phyloP scores from a whole-genome alignment of 805 yeast genomes.

The Hemisphaericaspora nanyangensis region DNA sequence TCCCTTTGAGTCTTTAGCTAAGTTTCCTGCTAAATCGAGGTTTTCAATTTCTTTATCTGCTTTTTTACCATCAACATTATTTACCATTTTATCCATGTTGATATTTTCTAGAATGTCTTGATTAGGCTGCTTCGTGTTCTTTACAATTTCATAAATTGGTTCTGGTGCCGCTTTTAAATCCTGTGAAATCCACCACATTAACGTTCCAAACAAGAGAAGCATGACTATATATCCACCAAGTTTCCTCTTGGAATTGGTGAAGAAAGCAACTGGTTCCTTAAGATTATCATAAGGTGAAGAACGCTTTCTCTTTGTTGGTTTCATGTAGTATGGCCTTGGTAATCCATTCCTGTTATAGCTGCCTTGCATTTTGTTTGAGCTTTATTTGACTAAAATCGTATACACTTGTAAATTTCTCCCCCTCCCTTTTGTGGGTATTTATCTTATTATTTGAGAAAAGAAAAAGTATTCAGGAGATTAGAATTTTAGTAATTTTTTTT shows the following conservation, averaged over 20 bases:
- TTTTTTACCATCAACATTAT: constrained; percentile 23
- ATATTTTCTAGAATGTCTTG: constrained; percentile 5
- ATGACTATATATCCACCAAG: constrained; percentile 34
- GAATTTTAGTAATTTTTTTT: no score
- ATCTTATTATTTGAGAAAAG: no score
- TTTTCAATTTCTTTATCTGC: constrained; percentile 33
- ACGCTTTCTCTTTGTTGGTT: constrained; percentile 31
- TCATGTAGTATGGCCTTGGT: constrained; percentile 46
- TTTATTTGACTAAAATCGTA: background rate
- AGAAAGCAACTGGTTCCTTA: constrained; percentile 25
- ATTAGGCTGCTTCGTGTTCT: background rate
- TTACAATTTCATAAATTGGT: constrained; percentile 24
- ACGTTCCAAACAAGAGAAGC: constrained; percentile 31
- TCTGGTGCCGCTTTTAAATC: constrained; percentile 28
- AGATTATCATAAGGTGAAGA: constrained; percentile 31
- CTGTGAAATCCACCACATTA: constrained; percentile 34
- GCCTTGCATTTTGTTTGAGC: constrained; percentile 39
- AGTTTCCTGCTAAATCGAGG: constrained; percentile 34
- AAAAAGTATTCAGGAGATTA: no score
- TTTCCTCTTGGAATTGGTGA: constrained; percentile 36
- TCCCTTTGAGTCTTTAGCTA: constrained; percentile 37
- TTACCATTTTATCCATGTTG: constrained; percentile 23
- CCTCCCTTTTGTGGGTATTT: no score
- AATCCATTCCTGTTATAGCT: constrained; percentile 38
- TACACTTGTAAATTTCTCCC: background rate